Conservation (phyloP, 805 yeast species). For the Cyberlindnera xishuangbannaensis region DNA sequence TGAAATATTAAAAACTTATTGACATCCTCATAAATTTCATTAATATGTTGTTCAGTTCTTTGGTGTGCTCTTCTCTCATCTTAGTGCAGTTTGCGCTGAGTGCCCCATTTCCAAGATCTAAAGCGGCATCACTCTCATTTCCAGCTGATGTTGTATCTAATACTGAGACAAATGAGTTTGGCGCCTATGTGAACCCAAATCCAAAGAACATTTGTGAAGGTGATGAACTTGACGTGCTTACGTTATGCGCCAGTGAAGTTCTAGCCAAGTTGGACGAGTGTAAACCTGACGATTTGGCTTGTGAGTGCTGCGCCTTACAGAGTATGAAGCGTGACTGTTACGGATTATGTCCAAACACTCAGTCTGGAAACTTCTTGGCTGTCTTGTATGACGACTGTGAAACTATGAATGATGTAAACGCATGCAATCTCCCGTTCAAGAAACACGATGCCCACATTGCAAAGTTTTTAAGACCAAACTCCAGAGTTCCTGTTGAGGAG, state of each 20-base stretch:
- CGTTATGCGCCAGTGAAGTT: conserved; percentile 42
- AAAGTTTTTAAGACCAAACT: conserved; percentile 23
- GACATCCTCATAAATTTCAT: too few species aligned
- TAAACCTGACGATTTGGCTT: conserved; percentile 47
- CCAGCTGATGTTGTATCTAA: conserved; percentile 15
- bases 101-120: conserved; percentile 4
- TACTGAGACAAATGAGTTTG: conserved; percentile 28
- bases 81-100: conserved; percentile 1
- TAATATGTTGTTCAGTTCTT: conserved; percentile 12
- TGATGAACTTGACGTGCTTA: conserved; percentile 36
- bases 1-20: too few species aligned
- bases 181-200: conserved; percentile 41
- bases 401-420: conserved; percentile 41
- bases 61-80: conserved; percentile 2
- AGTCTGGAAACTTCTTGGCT: conserved; percentile 40
- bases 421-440: conserved; percentile 45
- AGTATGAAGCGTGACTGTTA: conserved; percentile 40
- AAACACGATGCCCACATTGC: conserved; percentile 33
- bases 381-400: conserved; percentile 42
- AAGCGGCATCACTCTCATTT: too few species aligned
- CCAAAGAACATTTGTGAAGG: conserved; percentile 41
- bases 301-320: conserved; percentile 53
- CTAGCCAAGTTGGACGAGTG: conserved; percentile 42
- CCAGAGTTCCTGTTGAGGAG: conserved; percentile 22
- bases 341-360: conserved; percentile 42